Evolutionary conservation across 1,284 basidiomycete species (phyloP).

Genomic region (Porodaedalea pini): DNA sequence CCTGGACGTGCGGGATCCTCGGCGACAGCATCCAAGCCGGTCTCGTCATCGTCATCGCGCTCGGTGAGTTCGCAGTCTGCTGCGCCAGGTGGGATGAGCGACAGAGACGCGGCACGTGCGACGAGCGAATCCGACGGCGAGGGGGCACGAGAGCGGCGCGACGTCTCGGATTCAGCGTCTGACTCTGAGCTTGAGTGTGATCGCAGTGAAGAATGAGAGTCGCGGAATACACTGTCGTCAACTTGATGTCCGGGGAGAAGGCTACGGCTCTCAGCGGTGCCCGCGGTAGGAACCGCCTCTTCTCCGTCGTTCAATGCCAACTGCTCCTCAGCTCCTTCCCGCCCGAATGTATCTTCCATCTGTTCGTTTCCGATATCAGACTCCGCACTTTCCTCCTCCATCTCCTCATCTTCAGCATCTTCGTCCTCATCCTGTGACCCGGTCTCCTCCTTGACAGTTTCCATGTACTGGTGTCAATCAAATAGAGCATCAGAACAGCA

Average conservation of each 20-base stretch:
- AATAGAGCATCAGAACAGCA: conserved; percentile 6
- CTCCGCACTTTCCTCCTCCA: conserved; percentile 33
- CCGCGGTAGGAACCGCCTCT: background rate
- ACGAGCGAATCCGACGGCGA: conserved; percentile 36
- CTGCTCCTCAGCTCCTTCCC: conserved; percentile 22
- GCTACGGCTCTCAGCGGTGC: background rate
- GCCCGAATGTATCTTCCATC: conserved; percentile 33
- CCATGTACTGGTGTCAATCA: conserved; percentile 52
- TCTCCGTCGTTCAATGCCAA: conserved; percentile 23
- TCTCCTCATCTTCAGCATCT: conserved; percentile 35
- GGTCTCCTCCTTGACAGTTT: conserved; percentile 48
- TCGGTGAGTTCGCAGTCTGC: background rate
- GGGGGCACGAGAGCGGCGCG: conserved; percentile 43
- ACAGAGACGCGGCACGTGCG: conserved; percentile 33
- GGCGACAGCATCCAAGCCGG: background rate
- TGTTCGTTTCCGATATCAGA: conserved; percentile 31
- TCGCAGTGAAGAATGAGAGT: background rate
- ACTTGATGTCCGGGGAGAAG: background rate
- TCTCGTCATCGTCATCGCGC: background rate
- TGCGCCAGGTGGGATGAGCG: conserved; percentile 16
- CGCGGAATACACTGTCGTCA: background rate
- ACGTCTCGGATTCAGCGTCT: conserved; percentile 26
- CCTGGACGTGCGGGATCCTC: background rate
- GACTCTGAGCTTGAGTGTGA: background rate
- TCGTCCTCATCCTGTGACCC: conserved; percentile 32